A percentile compares a stretch with the other conserved stretches of the same genome.
Evolutionary conservation across 176 grass and related monocot genomes (phyloP).

Genomic region (Tillandsia fasciculata): DNA sequence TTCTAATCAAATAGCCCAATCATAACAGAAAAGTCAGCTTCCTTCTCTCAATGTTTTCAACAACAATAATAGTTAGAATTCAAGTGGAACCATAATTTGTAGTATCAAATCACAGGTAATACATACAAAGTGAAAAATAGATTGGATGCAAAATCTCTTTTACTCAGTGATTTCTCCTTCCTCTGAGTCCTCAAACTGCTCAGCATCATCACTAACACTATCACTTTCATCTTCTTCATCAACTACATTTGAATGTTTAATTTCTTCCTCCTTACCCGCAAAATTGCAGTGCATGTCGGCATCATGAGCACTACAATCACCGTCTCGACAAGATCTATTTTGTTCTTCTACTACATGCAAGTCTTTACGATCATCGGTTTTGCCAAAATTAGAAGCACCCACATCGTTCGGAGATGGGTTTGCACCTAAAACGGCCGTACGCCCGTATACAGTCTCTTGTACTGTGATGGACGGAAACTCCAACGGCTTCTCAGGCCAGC

Average conservation of each 20-base stretch:
- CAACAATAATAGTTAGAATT: no score
- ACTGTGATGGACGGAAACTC: conserved; percentile 51
- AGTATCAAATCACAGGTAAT: no score
- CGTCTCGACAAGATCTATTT: background rate
- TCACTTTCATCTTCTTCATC: background rate
- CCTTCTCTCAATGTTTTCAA: no score
- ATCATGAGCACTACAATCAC: background rate
- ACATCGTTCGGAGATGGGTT: conserved; percentile 11
- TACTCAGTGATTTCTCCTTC: background rate
- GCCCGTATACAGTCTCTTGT: conserved; percentile 37
- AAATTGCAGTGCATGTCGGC: background rate
- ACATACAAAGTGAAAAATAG: no score
- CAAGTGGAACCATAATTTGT: no score
- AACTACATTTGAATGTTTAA: no score
- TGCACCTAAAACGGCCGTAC: conserved; percentile 16
- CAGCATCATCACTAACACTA: conserved; percentile 10
- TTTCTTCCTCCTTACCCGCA: background rate
- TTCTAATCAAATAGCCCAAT: no score
- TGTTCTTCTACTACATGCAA: conserved; percentile 17
- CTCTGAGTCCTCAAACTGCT: no score
- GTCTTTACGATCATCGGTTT: conserved; percentile 19
- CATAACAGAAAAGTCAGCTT: no score
- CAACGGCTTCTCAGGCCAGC: conserved; percentile 41
- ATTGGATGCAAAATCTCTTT: no score
- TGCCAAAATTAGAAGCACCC: conserved; percentile 16